phyloP scores from a whole-genome alignment of 345 rosid genomes.

The Geranium rotundifolium region DNA sequence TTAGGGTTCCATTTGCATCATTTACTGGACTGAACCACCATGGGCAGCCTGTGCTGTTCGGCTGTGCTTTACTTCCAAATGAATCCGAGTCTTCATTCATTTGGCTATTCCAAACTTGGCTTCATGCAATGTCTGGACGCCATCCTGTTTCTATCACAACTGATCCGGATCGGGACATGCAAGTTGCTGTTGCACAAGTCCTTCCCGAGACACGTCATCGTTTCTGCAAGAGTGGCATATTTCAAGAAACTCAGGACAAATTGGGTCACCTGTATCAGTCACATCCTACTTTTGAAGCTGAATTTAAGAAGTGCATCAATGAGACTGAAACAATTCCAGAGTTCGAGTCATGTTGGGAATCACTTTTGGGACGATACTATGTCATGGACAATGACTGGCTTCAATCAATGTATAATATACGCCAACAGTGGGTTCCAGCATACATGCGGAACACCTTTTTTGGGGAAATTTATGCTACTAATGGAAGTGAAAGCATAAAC shows the following conservation, averaged over 20 bases:
- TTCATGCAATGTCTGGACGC: constrained; percentile 53
- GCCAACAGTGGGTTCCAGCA: constrained; percentile 71
- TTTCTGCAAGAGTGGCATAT: constrained; percentile 38
- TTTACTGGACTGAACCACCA: constrained; percentile 70
- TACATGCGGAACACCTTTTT: constrained; percentile 49
- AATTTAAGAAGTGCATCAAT: constrained; percentile 44
- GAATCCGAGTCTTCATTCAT: constrained; percentile 53
- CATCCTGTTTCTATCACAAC: constrained; percentile 60
- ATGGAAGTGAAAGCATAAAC: constrained; percentile 24
- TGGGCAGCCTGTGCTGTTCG: constrained; percentile 62
- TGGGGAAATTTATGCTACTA: constrained; percentile 37
- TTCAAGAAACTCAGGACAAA: constrained; percentile 53
- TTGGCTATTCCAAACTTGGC: constrained; percentile 75
- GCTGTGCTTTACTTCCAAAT: constrained; percentile 49
- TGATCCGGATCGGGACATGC: constrained; percentile 47
- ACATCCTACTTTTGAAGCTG: constrained; percentile 56
- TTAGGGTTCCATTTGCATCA: constrained; percentile 56
- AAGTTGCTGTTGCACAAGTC: constrained; percentile 47
- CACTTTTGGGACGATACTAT: constrained; percentile 38
- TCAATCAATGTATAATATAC: constrained; percentile 42
- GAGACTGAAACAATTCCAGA: constrained; percentile 42
- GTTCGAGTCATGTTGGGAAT: constrained; percentile 59
- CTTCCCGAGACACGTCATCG: constrained; percentile 47
- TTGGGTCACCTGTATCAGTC: constrained; percentile 41
- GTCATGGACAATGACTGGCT: constrained; percentile 57